Base-by-base conservation (phyloP, 306 rosid genomes). In the Citrullus mucosospermus region DNA sequence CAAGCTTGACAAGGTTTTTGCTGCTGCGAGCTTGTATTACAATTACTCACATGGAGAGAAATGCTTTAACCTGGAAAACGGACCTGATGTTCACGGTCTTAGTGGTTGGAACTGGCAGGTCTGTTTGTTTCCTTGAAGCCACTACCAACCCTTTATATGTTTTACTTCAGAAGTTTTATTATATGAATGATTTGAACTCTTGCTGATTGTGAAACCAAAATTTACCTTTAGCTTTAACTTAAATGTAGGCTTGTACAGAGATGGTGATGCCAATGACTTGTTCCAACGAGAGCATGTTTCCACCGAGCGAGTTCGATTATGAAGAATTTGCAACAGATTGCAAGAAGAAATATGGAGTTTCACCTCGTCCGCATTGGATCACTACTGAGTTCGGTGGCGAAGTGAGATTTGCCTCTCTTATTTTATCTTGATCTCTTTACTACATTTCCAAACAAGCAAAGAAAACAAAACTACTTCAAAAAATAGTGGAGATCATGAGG, bases 211-310 rank as follows among this genome's bases (percentile, higher is more conserved):
- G 28, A 25, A 18, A 39, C n/a, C 44, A 34, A 66, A 38, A 18
- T 38, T 66, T 38, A 65, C 72, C 6, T 66, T 48, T 9, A 17
- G 72, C 72, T 66, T 66, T 66, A 9, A 66, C 72, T 66, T 66
- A 8, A 54, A 76, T 76, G 67, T 51, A 76, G 79, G 65, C 79
- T 13, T 76, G 79, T 18, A 56, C 65, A 9, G 79, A 76, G 65
- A 76, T 76, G 79, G 79, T 76, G 65, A 76, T 76, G 79, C 79
- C 79, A 3, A 76, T 76, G 63, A 55, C 51, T 51, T 74, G 78
- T 34, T 74, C 78, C 20, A 74, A 51, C 9, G 17, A 74, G 63
- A 74, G 78, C 61, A 74, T 74, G 78, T 74, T 74, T 25, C 78
- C 78, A 1, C 44, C 63, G 9, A 50, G 61, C 22, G 32, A 74